Evolutionary conservation across 2,329 filamentous ascomycete genomes (phyloP), one percentile per base, ranked within the genome.

Genomic region (Colletotrichum filicis): DNA sequence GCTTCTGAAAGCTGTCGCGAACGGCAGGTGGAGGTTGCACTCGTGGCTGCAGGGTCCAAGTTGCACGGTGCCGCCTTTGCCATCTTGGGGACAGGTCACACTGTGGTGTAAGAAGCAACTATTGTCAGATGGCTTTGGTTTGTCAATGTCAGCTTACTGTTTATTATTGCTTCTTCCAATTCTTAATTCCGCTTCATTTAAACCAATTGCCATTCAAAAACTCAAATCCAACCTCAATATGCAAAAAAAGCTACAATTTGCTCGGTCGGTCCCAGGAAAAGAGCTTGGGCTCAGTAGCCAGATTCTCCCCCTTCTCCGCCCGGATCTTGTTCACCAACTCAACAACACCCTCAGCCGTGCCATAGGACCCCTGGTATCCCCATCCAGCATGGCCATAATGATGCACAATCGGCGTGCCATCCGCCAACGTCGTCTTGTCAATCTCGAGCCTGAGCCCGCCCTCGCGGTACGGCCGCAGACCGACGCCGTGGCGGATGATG

Each of bases 361-460:
- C 94, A 81, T 93, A 96, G 28, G 86, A 90, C 1, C 87, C 88
- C 79, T 91, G 89, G 72, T 90, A 98, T 12, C 95, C 95, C 87
- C 93, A 95, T 2, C 93, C 93, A 1, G 90, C 92, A 80, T 95
- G 93, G 0, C 93, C 94, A 77, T 95, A 95, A 77, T 94, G 93
- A 80, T 96, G 94, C 66, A 97, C 92, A n/a, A 95, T 88, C 81
- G 88, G 86, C 3, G 81, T 88, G 3, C 90, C 87, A 7, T 89
- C 91, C 63, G 87, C 84, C 35, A 83, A 65, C 24, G 75, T 77
- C 57, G 94, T 88, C 75, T 84, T 85, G 80, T 95, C 93, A 79
- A 87, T 92, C 82, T 97, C 95, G 16, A 97, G 85, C 70, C 95
- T 88, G 24, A 94, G 91, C 0, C 95, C 95, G 1, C 89, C 92